Evolutionary conservation across 305 asterid genomes (phyloP).

Genomic region (Euphrasia arctica): DNA sequence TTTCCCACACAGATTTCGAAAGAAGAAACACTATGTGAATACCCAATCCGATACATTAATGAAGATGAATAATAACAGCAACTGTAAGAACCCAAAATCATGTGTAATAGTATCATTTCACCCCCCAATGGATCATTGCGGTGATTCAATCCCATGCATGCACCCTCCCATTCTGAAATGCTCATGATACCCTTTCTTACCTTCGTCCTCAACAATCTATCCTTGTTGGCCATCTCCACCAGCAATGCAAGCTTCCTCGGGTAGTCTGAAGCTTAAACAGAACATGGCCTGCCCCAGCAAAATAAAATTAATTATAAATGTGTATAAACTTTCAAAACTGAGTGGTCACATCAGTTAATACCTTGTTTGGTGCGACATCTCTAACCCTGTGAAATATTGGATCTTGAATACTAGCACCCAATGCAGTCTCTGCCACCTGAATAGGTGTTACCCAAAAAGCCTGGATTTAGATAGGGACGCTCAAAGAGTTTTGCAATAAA

Average conservation of each 20-base stretch:
- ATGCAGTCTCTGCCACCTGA: conserved; percentile 75
- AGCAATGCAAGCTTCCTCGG: conserved; percentile 65
- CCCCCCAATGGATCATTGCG: no score
- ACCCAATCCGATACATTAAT: no score
- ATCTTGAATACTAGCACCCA: conserved; percentile 54
- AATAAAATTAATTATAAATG: background rate
- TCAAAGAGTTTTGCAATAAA: background rate
- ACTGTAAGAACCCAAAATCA: no score
- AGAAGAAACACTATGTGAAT: no score
- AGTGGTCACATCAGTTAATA: conserved; percentile 25
- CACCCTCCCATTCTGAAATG: background rate
- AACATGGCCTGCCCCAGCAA: conserved; percentile 67
- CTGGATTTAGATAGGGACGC: conserved; percentile 21
- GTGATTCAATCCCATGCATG: background rate
- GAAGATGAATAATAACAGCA: no score
- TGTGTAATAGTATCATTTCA: no score
- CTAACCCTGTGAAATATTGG: conserved; percentile 70
- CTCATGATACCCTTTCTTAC: background rate
- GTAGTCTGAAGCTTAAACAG: conserved; percentile 87
- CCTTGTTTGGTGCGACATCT: conserved; percentile 97
- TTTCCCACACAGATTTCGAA: no score
- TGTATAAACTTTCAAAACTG: background rate
- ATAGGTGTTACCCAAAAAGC: background rate
- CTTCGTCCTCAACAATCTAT: background rate
- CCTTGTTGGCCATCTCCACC: conserved; percentile 18